phyloP scores from a whole-genome alignment of 768 basidiomycete species.

The Naganishia kalamii region DNA sequence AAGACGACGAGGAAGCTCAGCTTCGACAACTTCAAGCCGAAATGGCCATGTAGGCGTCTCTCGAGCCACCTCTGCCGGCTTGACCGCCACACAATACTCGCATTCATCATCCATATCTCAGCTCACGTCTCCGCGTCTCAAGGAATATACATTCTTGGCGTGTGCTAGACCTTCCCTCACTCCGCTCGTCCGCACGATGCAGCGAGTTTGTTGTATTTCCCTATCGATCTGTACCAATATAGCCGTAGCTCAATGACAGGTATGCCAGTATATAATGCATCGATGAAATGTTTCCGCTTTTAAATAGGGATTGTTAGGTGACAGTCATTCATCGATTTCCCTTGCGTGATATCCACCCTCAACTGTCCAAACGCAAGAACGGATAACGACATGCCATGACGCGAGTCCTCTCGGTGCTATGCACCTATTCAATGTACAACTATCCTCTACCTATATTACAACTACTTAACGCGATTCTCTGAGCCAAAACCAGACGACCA shows the following conservation, averaged over 20 bases:
- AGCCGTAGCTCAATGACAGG: not conserved
- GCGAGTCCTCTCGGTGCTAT: too few relatives aligned
- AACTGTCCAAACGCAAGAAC: too few relatives aligned
- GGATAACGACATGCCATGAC: too few relatives aligned
- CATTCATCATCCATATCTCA: not conserved
- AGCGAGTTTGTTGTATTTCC: not conserved
- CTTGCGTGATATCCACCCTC: too few relatives aligned
- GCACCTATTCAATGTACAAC: too few relatives aligned
- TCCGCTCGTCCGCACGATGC: not conserved
- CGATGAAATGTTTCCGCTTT: too few relatives aligned
- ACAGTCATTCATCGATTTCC: too few relatives aligned
- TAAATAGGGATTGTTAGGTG: too few relatives aligned
- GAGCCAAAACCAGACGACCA: conserved; percentile 68
- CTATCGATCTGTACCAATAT: not conserved
- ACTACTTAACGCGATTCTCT: conserved; percentile 61
- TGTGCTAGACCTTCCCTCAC: too few relatives aligned
- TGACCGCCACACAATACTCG: not conserved
- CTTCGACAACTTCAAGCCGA: conserved; percentile 78
- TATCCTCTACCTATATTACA: not conserved
- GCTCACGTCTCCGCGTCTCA: not conserved
- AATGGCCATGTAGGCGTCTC: conserved; percentile 37
- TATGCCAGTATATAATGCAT: not conserved
- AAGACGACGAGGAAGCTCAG: conserved; percentile 88
- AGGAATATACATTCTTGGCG: not conserved
- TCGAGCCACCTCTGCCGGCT: not conserved